Evolutionary conservation across 371 early-diverging fungal genomes (phyloP).

Genomic region (Mortierella sp.): DNA sequence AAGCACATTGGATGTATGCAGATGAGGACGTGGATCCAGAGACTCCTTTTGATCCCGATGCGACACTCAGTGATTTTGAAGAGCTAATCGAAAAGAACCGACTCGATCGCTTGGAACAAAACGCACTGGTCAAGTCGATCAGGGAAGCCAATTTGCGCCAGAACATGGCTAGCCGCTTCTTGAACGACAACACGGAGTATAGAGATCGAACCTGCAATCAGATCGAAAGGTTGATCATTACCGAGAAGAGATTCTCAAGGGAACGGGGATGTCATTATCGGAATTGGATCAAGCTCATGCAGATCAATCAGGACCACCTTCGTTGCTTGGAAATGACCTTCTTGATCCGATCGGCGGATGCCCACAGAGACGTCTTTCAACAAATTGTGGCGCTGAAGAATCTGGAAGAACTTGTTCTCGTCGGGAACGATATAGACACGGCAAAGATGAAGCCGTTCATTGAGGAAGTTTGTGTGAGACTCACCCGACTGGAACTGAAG

Average conservation of each 20-base stretch:
- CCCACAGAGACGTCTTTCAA: slow-evolving; percentile 22
- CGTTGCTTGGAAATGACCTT: slow-evolving; percentile 22
- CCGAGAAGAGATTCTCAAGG: slow-evolving; percentile 26
- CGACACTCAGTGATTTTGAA: slow-evolving; percentile 30
- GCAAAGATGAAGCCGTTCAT: slow-evolving; percentile 24
- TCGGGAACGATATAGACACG: slow-evolving; percentile 26
- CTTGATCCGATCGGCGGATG: slow-evolving; percentile 21
- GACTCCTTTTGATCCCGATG: no score
- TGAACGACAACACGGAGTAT: slow-evolving; percentile 36
- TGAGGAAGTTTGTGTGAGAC: slow-evolving; percentile 18
- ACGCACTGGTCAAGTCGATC: neutral
- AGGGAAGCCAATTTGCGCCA: slow-evolving; percentile 16
- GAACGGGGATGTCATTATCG: slow-evolving; percentile 32
- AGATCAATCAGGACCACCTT: slow-evolving; percentile 16
- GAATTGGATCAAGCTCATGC: slow-evolving; percentile 30
- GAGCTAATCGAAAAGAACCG: slow-evolving; percentile 10
- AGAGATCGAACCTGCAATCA: slow-evolving; percentile 15
- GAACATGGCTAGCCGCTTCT: slow-evolving; percentile 21
- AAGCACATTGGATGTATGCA: slow-evolving; percentile 20
- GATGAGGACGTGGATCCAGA: slow-evolving; percentile 40
- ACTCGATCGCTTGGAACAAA: neutral
- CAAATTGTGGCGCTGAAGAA: slow-evolving; percentile 4
- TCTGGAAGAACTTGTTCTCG: slow-evolving; percentile 19
- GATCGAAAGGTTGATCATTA: slow-evolving; percentile 30
- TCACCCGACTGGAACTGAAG: slow-evolving; percentile 19